Base-by-base conservation (phyloP, 805 yeast genomes). In the Saccharomycopsis microspora region DNA sequence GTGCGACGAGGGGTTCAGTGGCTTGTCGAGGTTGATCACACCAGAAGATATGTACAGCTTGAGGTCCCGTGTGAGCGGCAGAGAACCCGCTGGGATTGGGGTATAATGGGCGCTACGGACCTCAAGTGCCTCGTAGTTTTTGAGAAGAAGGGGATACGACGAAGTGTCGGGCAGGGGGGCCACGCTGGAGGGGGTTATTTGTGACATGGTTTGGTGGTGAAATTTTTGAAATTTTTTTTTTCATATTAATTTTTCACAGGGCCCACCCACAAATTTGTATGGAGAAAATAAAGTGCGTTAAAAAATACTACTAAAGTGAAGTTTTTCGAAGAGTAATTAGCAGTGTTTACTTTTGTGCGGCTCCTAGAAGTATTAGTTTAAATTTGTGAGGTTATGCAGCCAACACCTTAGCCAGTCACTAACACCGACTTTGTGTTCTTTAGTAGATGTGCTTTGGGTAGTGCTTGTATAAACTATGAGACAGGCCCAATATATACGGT, bases 61-160 rank as follows among this genome's bases (percentile, higher is more conserved):
- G 58, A 93, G 71, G 67, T 88, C 97, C 74, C 98, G 82, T 69
- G 87, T 88, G 64, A 85, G 75, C 53, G 98, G 98, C 46, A 96
- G 79, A 64, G 90, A 77, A 55, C 98, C 98, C 48, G 90, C 74
- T 60, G 97, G 97, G 58, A 89, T 89, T 57, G 97, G 97, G 41
- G 97, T 90, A 66, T 93, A 90, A 65, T 93, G 98, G 42, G 96
- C 95, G 52, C 94, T 82, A 74, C 98, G 84, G 48, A 93, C 97
- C 54, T 89, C 74, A 51, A 93, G 73, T 69, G 89, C 84, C 73
- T 93, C 97, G 68, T 82, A 93, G 73, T 90, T 82, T 66, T 93
- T 93, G 66, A 93, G 74, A 59, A 93, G 74, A 60, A 93, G 75
- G 33, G 98, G 98, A 97, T 97, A 93, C 58, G 84, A 86, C 50